Evolutionary conservation across 306 rosid species (phyloP).

Genomic region (Calophaca sinica): DNA sequence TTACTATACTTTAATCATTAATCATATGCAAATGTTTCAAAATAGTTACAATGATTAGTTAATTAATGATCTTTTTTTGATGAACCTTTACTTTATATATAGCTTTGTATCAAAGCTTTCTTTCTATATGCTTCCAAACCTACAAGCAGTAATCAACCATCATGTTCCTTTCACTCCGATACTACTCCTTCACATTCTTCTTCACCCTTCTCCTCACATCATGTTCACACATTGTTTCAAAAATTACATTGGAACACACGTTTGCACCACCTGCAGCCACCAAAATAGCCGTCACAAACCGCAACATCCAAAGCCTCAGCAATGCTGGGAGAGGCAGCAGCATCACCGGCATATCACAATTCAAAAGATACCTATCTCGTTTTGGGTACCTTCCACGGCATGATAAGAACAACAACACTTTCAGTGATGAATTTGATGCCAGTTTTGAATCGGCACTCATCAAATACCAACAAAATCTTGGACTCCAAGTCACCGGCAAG

Average conservation of each 20-base stretch:
- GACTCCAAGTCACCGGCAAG: constrained; percentile 60
- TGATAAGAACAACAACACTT: too few species aligned
- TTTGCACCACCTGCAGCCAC: background rate
- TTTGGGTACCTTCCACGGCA: constrained; percentile 53
- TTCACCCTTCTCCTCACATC: constrained; percentile 45
- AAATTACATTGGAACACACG: constrained; percentile 3
- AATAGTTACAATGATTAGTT: constrained; percentile 30
- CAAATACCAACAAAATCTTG: constrained; percentile 58
- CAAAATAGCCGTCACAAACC: background rate
- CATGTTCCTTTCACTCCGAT: constrained; percentile 47
- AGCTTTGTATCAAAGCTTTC: constrained; percentile 49
- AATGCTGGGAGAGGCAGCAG: constrained; percentile 47
- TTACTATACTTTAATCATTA: background rate
- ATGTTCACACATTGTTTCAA: constrained; percentile 27
- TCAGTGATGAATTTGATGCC: too few species aligned
- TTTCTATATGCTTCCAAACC: background rate
- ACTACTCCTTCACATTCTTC: constrained; percentile 17
- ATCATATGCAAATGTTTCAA: constrained; percentile 33
- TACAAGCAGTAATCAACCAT: constrained; percentile 8
- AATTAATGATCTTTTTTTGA: background rate
- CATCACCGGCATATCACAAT: constrained; percentile 46
- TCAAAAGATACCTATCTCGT: constrained; percentile 56
- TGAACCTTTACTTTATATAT: background rate
- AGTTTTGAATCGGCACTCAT: constrained; percentile 47
- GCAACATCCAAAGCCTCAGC: background rate